Evolutionary conservation across 2,329 filamentous ascomycete species (phyloP).

Genomic region (Alternaria triticimaculans): DNA sequence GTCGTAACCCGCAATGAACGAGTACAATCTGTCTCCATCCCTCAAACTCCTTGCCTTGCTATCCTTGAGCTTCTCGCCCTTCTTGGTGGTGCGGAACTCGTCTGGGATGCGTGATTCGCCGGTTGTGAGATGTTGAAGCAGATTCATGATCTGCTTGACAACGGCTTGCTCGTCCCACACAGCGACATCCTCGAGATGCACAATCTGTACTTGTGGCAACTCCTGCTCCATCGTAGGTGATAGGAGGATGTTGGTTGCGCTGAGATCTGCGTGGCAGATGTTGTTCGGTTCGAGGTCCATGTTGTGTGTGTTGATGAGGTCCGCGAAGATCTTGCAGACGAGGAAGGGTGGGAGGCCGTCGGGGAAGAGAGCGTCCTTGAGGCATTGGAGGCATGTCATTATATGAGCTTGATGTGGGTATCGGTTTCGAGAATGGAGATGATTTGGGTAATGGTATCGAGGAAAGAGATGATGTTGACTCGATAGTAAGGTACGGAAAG

Average conservation of each 20-base stretch:
- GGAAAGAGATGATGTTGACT: background rate
- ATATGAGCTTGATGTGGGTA: background rate
- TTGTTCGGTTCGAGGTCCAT: background rate
- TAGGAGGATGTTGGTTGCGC: background rate
- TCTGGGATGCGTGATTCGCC: background rate
- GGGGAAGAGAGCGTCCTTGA: background rate
- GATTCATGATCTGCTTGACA: background rate
- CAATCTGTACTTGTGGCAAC: background rate
- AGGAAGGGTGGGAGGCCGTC: background rate
- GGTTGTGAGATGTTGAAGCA: background rate
- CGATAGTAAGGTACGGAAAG: background rate
- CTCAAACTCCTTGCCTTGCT: background rate
- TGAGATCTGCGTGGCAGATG: background rate
- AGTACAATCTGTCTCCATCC: background rate
- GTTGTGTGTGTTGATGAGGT: background rate
- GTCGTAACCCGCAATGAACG: background rate
- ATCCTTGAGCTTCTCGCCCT: background rate
- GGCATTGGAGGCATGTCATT: background rate
- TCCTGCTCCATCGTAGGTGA: background rate
- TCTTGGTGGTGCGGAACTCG: background rate
- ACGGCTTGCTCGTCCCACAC: background rate
- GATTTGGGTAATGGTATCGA: background rate
- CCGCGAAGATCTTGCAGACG: background rate
- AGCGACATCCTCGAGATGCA: background rate
- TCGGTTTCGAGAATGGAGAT: background rate